Base-by-base conservation (phyloP, 768 basidiomycete genomes). In the Kwoniella sp. region DNA sequence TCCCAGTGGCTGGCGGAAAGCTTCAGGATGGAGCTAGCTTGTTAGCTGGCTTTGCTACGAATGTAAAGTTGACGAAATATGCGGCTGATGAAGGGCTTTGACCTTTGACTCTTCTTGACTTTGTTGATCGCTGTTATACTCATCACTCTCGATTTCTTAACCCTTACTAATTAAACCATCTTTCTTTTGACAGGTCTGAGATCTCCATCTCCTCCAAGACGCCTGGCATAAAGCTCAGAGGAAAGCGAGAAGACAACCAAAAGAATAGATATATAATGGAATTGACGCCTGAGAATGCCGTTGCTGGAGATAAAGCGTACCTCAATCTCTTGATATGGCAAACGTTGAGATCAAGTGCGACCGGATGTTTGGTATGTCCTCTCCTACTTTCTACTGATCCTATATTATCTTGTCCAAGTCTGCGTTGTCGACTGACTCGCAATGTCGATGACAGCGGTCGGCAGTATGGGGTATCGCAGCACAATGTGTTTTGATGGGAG, bases 261-360 rank as follows among this genome's bases (percentile, higher is more conserved):
- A n/a, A n/a, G n/a, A n/a, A n/a, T n/a, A n/a, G n/a, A n/a, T n/a
- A n/a, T n/a, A n/a, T n/a, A n/a, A 55, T 55, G 46, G 47, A 58
- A 36, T 50, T 58, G 27, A 58, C 46, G 19, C 47, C 48, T 24
- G 57, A 58, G 22, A 58, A 50, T 36, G 47, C 57, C 21, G 19
- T 30, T 30, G 47, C 46, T 22, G 57, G 57, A 12, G 57, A 58
- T 50, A 49, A 58, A 36, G 57, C 57, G 8, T 58, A 58, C 40
- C 17, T 58, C 8, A 27, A 58, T 50, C 40, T 58, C 19, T 15
- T 58, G n/a, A 33, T 58, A 9, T 50, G 48, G 22, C 57, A 58
- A 25, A 46, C 47, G 9, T 50, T 58, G 26, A 27, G 47, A 13
- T 49, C 57, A 29, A 48, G 49, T 58, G 15, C 29, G 19, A 22